Percentiles rank a stretch among this genome's conserved stretches.
Evolutionary conservation across 768 basidiomycete genomes (phyloP).

Genomic region (Pulveroboletus sp.): DNA sequence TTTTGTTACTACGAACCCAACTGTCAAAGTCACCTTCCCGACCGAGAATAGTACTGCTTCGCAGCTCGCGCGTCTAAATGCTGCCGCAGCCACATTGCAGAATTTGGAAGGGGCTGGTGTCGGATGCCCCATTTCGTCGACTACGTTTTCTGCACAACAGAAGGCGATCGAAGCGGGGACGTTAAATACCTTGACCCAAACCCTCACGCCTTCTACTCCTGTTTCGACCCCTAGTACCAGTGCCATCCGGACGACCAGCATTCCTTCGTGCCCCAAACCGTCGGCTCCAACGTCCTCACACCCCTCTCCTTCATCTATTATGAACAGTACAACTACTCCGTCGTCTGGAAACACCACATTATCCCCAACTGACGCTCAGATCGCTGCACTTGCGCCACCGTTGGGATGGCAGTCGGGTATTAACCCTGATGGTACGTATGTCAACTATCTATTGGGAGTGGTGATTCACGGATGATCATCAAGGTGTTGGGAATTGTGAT

Average conservation of each 20-base stretch:
- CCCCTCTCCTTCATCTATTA: neutral
- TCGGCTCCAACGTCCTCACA: neutral
- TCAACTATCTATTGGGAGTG: too few species aligned
- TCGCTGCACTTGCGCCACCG: constrained; percentile 50
- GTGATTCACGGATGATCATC: neutral
- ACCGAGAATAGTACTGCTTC: constrained; percentile 52
- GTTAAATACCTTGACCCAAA: neutral
- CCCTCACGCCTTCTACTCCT: neutral
- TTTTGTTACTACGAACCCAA: constrained; percentile 63
- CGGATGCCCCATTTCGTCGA: constrained; percentile 66
- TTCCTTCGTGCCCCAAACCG: constrained; percentile 2
- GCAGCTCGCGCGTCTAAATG: constrained; percentile 54
- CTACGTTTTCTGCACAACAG: constrained; percentile 49
- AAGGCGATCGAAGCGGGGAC: constrained; percentile 24
- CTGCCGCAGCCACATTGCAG: constrained; percentile 67
- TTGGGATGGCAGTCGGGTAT: constrained; percentile 53
- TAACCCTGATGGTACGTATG: constrained; percentile 55
- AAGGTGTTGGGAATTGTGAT: constrained; percentile 38
- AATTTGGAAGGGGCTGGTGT: constrained; percentile 66
- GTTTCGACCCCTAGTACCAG: neutral
- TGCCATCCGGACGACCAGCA: neutral
- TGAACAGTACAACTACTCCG: neutral
- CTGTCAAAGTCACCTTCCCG: constrained; percentile 59
- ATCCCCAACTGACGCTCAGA: constrained; percentile 22
- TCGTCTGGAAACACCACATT: constrained; percentile 6